These are phyloP conservation scores for Avena atlantica DNA, from an alignment of 176 grass and related monocot species.

Conservation along the genomic window DNA sequence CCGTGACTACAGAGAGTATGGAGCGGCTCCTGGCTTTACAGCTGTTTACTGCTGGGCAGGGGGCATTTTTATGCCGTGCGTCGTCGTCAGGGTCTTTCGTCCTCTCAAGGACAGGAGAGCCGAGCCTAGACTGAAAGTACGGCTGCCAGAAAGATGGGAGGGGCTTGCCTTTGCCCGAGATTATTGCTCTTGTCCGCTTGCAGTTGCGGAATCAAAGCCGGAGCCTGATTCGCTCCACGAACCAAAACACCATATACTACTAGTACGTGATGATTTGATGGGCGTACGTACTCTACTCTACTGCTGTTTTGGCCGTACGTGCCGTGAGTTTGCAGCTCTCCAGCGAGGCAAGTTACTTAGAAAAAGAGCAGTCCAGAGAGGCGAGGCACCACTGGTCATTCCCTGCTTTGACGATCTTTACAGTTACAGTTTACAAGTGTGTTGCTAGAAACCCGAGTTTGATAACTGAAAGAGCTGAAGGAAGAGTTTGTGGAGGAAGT, in stretches of 20 bases:
- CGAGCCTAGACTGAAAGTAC: background rate
- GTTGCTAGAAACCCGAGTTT: background rate
- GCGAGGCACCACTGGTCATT: background rate
- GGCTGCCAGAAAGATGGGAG: constrained; percentile 20
- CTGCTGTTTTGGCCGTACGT: background rate
- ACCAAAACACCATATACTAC: background rate
- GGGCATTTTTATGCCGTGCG: background rate
- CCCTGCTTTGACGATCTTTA: background rate
- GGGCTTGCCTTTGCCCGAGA: background rate
- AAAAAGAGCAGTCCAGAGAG: background rate
- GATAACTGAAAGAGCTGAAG: background rate
- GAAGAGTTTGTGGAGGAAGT: background rate
- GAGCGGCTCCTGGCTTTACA: constrained; percentile 35
- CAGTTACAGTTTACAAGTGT: background rate
- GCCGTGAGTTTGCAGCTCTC: background rate
- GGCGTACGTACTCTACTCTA: background rate
- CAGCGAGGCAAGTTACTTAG: background rate
- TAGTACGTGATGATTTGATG: background rate
- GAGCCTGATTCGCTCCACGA: background rate
- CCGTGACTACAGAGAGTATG: background rate
- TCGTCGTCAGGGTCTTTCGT: constrained; percentile 1
- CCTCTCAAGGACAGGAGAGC: background rate
- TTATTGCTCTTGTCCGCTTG: constrained; percentile 30
- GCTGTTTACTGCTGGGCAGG: constrained; percentile 10
- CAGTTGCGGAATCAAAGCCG: constrained; percentile 29